These are phyloP conservation scores for Podaxis sp. DNA, from an alignment of 768 basidiomycete species.

Conservation along the genomic window DNA sequence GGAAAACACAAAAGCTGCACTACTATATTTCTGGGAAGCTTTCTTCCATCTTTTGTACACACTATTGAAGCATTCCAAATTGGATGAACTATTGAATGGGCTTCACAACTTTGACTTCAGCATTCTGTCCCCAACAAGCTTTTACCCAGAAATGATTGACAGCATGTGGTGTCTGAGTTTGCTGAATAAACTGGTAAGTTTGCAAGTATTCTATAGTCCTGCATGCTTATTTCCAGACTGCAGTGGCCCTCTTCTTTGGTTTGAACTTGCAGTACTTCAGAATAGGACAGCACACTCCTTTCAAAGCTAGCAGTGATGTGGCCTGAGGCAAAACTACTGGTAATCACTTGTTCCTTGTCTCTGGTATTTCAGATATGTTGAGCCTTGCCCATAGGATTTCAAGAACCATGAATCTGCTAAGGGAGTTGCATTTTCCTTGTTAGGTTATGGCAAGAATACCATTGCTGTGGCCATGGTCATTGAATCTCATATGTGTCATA, in stretches of 20 bases:
- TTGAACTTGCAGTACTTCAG: background rate
- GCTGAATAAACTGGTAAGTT: background rate
- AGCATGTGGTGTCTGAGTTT: background rate
- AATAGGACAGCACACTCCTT: background rate
- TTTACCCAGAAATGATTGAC: background rate
- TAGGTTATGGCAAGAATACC: no score
- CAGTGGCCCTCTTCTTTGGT: background rate
- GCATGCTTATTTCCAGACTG: background rate
- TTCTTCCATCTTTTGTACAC: background rate
- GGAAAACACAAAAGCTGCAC: background rate
- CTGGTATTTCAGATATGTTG: no score
- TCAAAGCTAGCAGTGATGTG: background rate
- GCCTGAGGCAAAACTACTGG: background rate
- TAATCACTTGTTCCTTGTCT: no score
- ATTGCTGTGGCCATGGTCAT: no score
- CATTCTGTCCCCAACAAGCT: background rate
- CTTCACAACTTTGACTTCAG: background rate
- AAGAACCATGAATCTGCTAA: no score
- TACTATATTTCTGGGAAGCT: background rate
- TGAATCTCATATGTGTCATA: no score
- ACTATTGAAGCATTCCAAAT: background rate
- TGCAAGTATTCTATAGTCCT: background rate
- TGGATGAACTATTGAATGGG: background rate
- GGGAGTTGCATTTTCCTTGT: no score
- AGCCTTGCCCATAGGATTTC: no score